These are phyloP conservation scores for Penstemon newberryi DNA, from an alignment of 257 asterid genomes.

Conservation along the genomic window DNA sequence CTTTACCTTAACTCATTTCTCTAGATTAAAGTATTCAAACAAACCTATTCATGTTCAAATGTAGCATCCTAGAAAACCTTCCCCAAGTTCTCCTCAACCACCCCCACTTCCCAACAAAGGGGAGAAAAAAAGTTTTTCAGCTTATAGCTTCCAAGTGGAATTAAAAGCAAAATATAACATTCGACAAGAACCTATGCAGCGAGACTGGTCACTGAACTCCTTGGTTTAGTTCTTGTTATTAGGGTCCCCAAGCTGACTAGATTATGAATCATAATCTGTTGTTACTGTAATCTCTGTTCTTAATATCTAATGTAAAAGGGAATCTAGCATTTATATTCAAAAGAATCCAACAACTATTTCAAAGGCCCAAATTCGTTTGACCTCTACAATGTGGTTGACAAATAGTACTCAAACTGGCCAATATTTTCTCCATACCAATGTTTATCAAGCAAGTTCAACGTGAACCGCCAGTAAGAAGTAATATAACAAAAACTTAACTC, in stretches of 20 bases:
- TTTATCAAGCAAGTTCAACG: neutral
- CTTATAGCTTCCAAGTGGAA: constrained; percentile 8
- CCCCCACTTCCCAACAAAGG: neutral
- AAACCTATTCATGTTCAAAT: constrained; percentile 7
- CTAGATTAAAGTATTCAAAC: neutral
- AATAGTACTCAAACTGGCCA: constrained; percentile 2
- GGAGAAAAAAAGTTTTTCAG: neutral
- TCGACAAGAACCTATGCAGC: constrained; percentile 5
- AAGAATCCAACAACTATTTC: constrained; percentile 2
- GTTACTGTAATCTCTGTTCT: constrained; percentile 2
- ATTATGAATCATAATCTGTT: neutral
- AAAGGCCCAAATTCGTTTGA: neutral
- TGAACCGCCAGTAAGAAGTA: neutral
- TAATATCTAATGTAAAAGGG: neutral
- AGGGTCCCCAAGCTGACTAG: neutral
- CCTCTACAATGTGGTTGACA: constrained; percentile 16
- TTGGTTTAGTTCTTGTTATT: constrained; percentile 19
- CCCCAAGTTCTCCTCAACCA: neutral
- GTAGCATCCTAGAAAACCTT: constrained; percentile 22
- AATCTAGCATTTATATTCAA: neutral
- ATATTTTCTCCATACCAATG: neutral
- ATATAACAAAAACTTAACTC: neutral
- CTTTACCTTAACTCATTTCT: neutral
- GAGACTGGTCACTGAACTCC: neutral
- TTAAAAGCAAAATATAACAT: constrained; percentile 2